Base-by-base conservation (phyloP, 169 alveolate genomes). In the Cryptosporidium sp. region DNA sequence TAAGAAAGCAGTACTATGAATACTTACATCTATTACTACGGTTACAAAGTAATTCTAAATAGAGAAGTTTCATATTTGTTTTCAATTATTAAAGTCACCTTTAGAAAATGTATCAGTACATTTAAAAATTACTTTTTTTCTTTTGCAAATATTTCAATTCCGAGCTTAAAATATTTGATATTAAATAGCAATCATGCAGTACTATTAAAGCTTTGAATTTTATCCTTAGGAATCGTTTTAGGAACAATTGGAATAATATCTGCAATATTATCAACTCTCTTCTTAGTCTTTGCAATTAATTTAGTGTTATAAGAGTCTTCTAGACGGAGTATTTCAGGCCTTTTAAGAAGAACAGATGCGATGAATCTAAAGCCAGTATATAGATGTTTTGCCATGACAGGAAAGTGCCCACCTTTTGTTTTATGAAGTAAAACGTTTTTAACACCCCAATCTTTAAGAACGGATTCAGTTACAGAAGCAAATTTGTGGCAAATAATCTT, bases 301-400 rank as follows among this genome's bases (percentile, higher is more conserved):
- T 80, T 18, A n/a, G 39, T 37, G 50, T 80, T 33, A 43, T 80
- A 41, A 12, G 89, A 80, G 52, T 80, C 89, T 37, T 80, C 89
- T 1, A 65, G 21, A 3, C 89, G 33, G 31, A 80, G 43, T 80
- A 80, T 37, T 48, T 80, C 89, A 1, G 75, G 89, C 23, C 89
- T 80, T 21, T 29, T 62, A 62, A 61, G 65, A 5, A 80, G 67
- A n/a, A 61, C 80, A 10, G 89, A 80, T 43, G 89, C 89, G 23
- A 80, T 80, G 41, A 80, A 80, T 21, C 89, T 80, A 55, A 80
- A 80, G 10, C 89, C 89, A 37, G 89, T 80, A 59, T 80, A 80
- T 48, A 80, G 14, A 18, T 80, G 75, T 65, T 80, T 16, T 16
- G 67, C 68, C 89, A 80, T 80, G 62, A 65, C 75, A 16, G 73